Evolutionary conservation across 108 stramenopile species (phyloP).

Genomic region (Nitzschia palea): DNA sequence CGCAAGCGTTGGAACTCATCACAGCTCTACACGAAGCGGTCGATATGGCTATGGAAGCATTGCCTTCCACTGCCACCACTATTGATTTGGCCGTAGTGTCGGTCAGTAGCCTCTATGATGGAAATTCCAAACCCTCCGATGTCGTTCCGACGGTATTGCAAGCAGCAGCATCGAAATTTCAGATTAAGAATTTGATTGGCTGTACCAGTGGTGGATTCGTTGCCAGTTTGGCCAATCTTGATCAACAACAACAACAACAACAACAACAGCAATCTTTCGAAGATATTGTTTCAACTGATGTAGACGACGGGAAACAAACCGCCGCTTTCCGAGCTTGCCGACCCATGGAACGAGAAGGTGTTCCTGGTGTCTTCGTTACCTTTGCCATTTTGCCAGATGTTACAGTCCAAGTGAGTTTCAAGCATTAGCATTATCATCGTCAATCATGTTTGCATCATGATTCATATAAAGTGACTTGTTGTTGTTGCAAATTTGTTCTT

Average conservation of each 20-base stretch:
- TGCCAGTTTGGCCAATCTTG: conserved; percentile 28
- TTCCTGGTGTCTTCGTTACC: conserved; percentile 62
- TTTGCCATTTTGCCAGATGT: conserved; percentile 73
- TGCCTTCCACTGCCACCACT: conserved; percentile 31
- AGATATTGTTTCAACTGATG: neutral
- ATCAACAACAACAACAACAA: neutral
- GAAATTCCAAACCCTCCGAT: conserved; percentile 33
- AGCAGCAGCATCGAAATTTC: conserved; percentile 11
- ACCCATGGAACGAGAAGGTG: conserved; percentile 70
- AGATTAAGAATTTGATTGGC: conserved; percentile 64
- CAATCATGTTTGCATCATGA: too few relatives aligned
- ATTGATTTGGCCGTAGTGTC: conserved; percentile 69
- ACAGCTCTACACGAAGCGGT: conserved; percentile 63
- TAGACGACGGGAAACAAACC: neutral
- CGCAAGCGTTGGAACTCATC: conserved; percentile 47
- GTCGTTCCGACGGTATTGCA: conserved; percentile 53
- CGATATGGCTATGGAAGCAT: conserved; percentile 41
- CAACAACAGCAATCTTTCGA: neutral
- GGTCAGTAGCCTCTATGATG: conserved; percentile 68
- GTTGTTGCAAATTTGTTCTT: neutral
- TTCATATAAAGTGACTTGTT: too few relatives aligned
- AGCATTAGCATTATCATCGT: too few relatives aligned
- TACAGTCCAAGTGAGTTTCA: conserved; percentile 24
- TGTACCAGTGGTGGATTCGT: conserved; percentile 74
- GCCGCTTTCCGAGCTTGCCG: conserved; percentile 9